phyloP scores from a whole-genome alignment of 2,329 filamentous ascomycete species.

The Pseudocercospora vitis region DNA sequence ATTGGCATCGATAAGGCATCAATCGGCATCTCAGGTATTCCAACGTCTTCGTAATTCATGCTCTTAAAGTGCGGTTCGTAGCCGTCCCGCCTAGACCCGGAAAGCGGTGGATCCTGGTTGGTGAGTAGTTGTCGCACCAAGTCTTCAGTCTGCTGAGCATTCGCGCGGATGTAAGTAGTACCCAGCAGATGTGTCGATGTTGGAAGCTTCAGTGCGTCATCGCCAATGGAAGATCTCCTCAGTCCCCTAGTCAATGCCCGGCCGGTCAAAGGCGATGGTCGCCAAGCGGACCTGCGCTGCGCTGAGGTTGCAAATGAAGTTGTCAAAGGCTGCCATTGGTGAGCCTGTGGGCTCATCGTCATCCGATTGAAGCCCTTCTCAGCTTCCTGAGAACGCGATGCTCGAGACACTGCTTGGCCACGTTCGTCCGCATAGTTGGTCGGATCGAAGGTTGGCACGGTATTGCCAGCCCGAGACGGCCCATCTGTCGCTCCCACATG shows the following conservation, averaged over 20 bases:
- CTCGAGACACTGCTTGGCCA: not conserved
- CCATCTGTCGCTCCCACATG: no score
- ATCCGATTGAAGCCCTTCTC: constrained; percentile 6
- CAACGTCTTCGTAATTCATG: not conserved
- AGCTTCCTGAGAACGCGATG: not conserved
- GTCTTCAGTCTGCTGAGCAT: constrained; percentile 19
- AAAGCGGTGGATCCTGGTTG: not conserved
- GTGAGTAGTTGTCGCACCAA: constrained; percentile 12
- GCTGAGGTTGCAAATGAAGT: not conserved
- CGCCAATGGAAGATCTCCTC: not conserved
- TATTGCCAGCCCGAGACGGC: no score
- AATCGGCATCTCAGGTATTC: not conserved
- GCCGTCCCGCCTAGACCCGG: not conserved
- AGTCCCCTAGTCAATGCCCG: not conserved
- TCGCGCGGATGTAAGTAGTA: constrained; percentile 9
- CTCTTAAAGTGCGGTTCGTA: not conserved
- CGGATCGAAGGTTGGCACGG: not conserved
- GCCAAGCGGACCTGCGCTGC: not conserved
- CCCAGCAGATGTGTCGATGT: not conserved
- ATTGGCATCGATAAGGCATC: not conserved
- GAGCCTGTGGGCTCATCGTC: not conserved
- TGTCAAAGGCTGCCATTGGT: not conserved
- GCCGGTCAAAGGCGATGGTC: not conserved
- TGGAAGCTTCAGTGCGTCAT: constrained; percentile 22
- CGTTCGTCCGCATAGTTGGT: not conserved